Percentiles rank a stretch among this genome's conserved stretches.
phyloP scores from a whole-genome alignment of 2,329 filamentous ascomycete genomes.

The Neonectria magnoliae region DNA sequence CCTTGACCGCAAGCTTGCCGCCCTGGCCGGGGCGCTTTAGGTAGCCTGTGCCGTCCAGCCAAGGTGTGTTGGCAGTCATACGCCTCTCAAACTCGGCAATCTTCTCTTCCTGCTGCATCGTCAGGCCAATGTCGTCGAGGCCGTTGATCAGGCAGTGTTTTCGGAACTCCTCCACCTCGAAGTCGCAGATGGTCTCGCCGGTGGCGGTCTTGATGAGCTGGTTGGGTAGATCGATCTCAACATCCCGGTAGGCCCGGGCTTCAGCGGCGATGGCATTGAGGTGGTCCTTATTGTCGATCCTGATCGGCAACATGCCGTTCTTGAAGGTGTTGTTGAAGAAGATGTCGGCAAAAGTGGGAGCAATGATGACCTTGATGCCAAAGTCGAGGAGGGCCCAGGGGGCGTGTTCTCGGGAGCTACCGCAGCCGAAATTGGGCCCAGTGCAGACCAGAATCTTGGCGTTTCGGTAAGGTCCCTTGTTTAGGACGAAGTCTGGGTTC shows the following conservation, averaged over 20 bases:
- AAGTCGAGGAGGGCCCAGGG: conserved; percentile 98
- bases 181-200: conserved; percentile 78
- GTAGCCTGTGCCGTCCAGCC: conserved; percentile 89
- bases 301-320: conserved; percentile 96
- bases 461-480: conserved; percentile 84
- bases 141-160: conserved; percentile 95
- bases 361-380: conserved; percentile 93
- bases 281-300: conserved; percentile 72
- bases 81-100: conserved; percentile 84
- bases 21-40: conserved; percentile 68
- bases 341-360: conserved; percentile 79
- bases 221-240: conserved; percentile 89
- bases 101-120: conserved; percentile 91
- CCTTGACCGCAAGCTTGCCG: conserved; percentile 66
- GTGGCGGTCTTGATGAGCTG: conserved; percentile 81
- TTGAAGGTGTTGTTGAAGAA: conserved; percentile 99
- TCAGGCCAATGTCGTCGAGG: conserved; percentile 94
- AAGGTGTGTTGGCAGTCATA: conserved; percentile 82
- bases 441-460: conserved; percentile 92
- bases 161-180: conserved; percentile 92
- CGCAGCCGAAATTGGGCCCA: conserved; percentile 95
- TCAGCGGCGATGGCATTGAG: conserved; percentile 79
- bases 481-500: conserved; percentile 86
- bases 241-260: conserved; percentile 80
- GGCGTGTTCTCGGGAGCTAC: conserved; percentile 91